Conservation (phyloP, 345 rosid genomes). For the Punica granatum region DNA sequence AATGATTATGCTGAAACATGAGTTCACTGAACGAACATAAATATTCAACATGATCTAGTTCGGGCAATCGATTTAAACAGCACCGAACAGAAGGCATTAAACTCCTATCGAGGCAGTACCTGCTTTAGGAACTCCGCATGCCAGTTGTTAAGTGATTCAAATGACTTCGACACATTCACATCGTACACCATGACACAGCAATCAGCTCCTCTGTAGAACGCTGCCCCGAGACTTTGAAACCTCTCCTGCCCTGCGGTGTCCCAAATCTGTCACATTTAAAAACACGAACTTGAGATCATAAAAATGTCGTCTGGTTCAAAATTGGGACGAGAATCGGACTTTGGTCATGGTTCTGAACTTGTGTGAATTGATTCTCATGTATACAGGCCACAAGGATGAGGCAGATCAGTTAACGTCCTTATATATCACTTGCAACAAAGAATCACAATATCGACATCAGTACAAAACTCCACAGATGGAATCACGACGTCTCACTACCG, state of each 20-base stretch:
- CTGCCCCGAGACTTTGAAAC: constrained; percentile 78
- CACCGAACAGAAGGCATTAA: no score
- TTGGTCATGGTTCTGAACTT: no score
- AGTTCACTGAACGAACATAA: background rate
- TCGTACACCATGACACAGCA: constrained; percentile 77
- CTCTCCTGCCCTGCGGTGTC: constrained; percentile 98
- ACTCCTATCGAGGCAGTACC: constrained; percentile 24
- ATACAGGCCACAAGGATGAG: no score
- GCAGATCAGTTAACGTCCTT: no score
- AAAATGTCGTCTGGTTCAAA: no score
- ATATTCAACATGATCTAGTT: background rate
- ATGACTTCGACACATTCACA: constrained; percentile 52
- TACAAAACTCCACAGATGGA: background rate
- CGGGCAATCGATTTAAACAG: no score
- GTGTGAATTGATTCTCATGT: no score
- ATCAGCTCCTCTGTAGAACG: constrained; percentile 90
- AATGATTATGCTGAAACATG: background rate
- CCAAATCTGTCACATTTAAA: constrained; percentile 54
- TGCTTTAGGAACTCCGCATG: constrained; percentile 68
- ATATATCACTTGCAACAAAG: background rate
- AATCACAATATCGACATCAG: background rate
- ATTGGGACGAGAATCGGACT: no score
- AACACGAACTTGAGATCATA: background rate
- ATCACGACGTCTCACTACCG: no score
- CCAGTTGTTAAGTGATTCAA: constrained; percentile 65